Evolutionary conservation across 2,329 filamentous ascomycete species (phyloP).

Genomic region (Hypoxylon sp.): DNA sequence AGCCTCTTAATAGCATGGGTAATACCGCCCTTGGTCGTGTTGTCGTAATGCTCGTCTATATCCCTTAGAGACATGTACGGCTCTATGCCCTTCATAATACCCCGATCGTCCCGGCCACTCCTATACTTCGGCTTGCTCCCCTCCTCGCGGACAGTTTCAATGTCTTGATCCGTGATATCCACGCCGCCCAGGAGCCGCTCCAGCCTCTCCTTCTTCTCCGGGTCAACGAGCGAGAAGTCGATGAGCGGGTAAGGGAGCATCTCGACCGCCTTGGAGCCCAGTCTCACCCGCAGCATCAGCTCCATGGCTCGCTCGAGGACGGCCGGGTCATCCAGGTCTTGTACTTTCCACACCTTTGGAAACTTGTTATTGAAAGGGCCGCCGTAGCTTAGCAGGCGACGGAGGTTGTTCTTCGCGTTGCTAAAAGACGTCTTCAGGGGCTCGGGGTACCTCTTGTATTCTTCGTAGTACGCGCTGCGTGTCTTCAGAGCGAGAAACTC

Average conservation of each 20-base stretch:
- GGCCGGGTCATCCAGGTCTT: constrained; percentile 40
- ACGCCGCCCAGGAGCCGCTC: constrained; percentile 19
- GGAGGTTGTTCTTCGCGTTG: constrained; percentile 45
- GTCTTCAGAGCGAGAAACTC: constrained; percentile 37
- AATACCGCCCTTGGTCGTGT: not conserved
- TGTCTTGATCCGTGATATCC: constrained; percentile 32
- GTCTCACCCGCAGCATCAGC: constrained; percentile 44
- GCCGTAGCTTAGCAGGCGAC: constrained; percentile 43
- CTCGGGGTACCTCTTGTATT: constrained; percentile 44
- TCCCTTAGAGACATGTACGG: not conserved
- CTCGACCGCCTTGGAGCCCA: constrained; percentile 38
- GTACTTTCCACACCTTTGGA: constrained; percentile 23
- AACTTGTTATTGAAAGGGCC: not conserved
- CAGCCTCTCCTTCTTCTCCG: constrained; percentile 18
- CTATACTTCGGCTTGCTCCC: not conserved
- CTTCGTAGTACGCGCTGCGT: constrained; percentile 41
- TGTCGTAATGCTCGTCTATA: constrained; percentile 13
- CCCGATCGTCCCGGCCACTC: not conserved
- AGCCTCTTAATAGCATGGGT: not conserved
- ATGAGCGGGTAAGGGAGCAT: constrained; percentile 48
- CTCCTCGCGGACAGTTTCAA: constrained; percentile 9
- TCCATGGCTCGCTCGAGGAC: constrained; percentile 48
- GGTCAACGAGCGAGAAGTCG: constrained; percentile 35
- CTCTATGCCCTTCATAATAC: not conserved
- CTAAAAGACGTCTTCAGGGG: constrained; percentile 37